These are phyloP conservation scores for Spencermartinsiella europaea DNA, from an alignment of 805 yeast species.

Conservation along the genomic window DNA sequence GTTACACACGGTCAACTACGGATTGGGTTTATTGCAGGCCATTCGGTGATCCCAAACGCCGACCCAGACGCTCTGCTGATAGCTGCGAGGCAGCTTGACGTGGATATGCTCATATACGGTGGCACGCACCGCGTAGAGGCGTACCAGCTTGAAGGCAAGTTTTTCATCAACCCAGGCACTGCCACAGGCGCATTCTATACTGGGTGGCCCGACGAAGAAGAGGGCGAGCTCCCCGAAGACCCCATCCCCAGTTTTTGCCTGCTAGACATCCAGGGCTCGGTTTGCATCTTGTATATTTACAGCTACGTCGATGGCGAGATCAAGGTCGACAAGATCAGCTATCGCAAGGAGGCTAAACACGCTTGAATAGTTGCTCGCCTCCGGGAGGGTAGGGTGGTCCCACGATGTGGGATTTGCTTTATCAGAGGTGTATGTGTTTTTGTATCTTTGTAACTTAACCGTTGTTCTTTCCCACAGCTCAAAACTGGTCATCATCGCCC, in stretches of 20 bases:
- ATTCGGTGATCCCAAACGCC: constrained; percentile 72
- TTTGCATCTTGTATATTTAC: constrained; percentile 80
- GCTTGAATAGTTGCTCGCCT: no score
- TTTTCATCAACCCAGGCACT: constrained; percentile 94
- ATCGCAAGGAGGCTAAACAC: constrained; percentile 42
- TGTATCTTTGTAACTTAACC: no score
- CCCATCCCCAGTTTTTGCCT: constrained; percentile 85
- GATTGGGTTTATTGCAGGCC: constrained; percentile 83
- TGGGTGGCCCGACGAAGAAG: constrained; percentile 54
- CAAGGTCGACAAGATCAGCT: constrained; percentile 81
- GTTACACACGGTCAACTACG: constrained; percentile 65
- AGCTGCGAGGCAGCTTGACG: constrained; percentile 86
- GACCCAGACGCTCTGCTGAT: constrained; percentile 82
- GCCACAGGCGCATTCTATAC: constrained; percentile 86
- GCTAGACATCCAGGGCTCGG: constrained; percentile 74
- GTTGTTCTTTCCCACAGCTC: no score
- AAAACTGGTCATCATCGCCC: no score
- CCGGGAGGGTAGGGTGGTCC: no score
- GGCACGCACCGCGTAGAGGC: constrained; percentile 93
- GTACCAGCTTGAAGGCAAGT: constrained; percentile 84
- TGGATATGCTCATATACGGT: constrained; percentile 87
- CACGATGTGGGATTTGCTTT: no score
- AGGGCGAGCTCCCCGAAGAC: constrained; percentile 14
- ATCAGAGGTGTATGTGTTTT: no score
- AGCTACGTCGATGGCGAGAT: constrained; percentile 76